These are phyloP conservation scores for Immersiella caudata DNA, from an alignment of 495 filamentous ascomycete genomes.

Conservation along the genomic window DNA sequence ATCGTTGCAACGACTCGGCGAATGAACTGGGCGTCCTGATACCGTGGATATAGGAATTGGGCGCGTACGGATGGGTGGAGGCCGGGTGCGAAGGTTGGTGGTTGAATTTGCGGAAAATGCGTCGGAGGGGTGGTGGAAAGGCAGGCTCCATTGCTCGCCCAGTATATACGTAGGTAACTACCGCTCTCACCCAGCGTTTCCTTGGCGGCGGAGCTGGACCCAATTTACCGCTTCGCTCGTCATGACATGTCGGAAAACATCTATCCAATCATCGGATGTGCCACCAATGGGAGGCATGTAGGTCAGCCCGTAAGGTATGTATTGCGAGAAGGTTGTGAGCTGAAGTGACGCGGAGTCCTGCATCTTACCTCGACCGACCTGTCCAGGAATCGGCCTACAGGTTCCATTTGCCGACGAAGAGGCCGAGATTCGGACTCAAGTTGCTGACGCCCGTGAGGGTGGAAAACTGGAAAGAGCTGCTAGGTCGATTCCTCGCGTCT, in stretches of 20 bases:
- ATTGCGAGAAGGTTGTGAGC: not conserved
- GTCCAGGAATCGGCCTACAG: not conserved
- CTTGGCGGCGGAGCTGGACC: not conserved
- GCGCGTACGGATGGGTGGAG: not conserved
- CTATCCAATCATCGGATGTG: not conserved
- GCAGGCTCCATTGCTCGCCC: not conserved
- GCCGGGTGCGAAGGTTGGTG: not conserved
- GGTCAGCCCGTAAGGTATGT: not conserved
- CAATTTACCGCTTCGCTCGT: not conserved
- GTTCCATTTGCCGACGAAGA: too few species aligned
- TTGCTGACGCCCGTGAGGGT: too few species aligned
- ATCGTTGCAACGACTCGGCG: slow-evolving; percentile 43
- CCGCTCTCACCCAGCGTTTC: not conserved
- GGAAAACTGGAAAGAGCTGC: not conserved
- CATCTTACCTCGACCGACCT: not conserved
- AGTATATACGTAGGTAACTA: not conserved
- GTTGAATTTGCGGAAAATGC: not conserved
- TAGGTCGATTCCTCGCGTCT: not conserved
- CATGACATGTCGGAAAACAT: not conserved
- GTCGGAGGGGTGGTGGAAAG: not conserved
- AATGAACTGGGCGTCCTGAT: not conserved
- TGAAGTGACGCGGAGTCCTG: not conserved
- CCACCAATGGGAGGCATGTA: not conserved
- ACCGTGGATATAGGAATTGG: not conserved
- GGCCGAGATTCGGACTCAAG: too few species aligned